Evolutionary conservation across 1,284 basidiomycete species (phyloP), one percentile per base, ranked within the genome.

Genomic region (Abortiporus biennis): DNA sequence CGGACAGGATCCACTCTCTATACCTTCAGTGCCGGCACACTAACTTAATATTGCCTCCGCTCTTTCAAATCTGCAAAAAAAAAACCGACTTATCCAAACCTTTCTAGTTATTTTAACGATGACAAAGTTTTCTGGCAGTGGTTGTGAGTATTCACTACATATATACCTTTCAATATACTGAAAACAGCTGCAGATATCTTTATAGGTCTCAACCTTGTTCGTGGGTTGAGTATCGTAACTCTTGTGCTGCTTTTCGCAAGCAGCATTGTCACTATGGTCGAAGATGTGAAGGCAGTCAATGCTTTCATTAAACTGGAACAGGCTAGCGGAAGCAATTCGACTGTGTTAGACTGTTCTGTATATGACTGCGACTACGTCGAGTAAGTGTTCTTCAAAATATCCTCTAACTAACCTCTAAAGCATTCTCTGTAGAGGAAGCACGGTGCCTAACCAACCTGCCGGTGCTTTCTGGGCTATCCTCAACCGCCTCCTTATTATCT

Each of bases 391-490:
- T 15, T 42, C 24, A 39, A 12, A 17, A 30, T 35, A 13, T 19
- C 13, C 13, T 9, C 6, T 24, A 6, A 36, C 2, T 15, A 25
- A 20, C 16, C 21, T 17, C 45, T 4, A 13, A 44, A 30, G 9
- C n/a, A 12, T 36, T 38, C 29, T 31, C 8, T 49, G 4, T 48
- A 87, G 84, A 44, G 68, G 72, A 45, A 85, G 80, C 58, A 85
- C 87, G 1, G 85, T 93, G 3, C 89, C 90, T 0, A 86, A 90
- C 56, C 88, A 94, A 62, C 69, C 87, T 36, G 90, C 85, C 2
- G 90, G 91, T 13, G 78, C 77, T 1, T 92, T 92, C 63, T 93
- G 89, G 85, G 83, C 87, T 1, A 80, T 92, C 38, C 68, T 92
- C 41, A 85, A 88, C 57, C 73, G 88, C 16, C 64, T 93, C 29